phyloP scores from a whole-genome alignment of 2,329 filamentous ascomycete genomes.

The Verticillium albo-atrum region DNA sequence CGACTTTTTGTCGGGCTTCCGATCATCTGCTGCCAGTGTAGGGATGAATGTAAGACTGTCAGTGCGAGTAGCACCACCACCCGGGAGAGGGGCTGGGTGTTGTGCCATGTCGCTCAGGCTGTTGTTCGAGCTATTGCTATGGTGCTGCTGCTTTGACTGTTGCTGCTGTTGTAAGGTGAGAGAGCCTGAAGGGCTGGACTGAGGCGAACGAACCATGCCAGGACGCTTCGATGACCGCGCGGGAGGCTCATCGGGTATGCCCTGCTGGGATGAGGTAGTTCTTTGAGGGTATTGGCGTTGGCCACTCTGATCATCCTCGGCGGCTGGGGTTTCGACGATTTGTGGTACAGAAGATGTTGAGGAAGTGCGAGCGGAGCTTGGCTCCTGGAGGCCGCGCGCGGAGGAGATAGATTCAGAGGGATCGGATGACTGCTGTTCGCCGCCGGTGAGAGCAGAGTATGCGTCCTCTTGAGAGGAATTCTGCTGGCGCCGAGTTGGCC shows the following conservation, averaged over 20 bases:
- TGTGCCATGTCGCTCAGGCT: conserved; percentile 63
- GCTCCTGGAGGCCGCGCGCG: conserved; percentile 16
- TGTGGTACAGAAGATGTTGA: conserved; percentile 40
- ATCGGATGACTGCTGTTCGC: conserved; percentile 32
- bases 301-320: conserved; percentile 29
- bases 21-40: conserved; percentile 64
- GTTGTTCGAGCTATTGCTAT: conserved; percentile 14
- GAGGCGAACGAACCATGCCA: conserved; percentile 24
- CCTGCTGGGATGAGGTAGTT: conserved; percentile 39
- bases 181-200: conserved; percentile 7
- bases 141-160: conserved; percentile 16
- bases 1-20: conserved; percentile 67
- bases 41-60: conserved; percentile 79
- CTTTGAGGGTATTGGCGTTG: conserved; percentile 42
- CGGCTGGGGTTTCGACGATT: conserved; percentile 61
- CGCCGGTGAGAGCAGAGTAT: conserved; percentile 46
- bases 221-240: conserved; percentile 41
- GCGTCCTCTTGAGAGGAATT: conserved; percentile 42
- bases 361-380: conserved; percentile 24
- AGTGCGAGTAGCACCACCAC: conserved; percentile 62
- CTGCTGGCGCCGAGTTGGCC: conserved; percentile 42
- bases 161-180: conserved; percentile 13
- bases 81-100: conserved; percentile 64
- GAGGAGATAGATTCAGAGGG: conserved; percentile 15
- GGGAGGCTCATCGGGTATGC: conserved; percentile 34